Evolutionary conservation across 768 basidiomycete species (phyloP).

Genomic region (Trametes maxima): DNA sequence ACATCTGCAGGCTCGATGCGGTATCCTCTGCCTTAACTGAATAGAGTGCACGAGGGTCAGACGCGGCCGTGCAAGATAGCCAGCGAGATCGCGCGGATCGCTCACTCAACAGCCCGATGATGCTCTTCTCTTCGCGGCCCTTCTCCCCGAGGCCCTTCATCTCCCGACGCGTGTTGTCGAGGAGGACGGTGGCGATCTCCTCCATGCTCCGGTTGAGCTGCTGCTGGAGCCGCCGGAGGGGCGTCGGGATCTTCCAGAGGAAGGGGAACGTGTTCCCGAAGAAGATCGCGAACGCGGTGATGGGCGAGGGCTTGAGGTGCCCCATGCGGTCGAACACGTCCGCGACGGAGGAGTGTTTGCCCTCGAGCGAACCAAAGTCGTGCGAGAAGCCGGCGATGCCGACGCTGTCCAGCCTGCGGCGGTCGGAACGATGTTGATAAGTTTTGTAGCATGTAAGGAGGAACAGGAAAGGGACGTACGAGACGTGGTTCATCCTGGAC

Average conservation of each 20-base stretch:
- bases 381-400: slow-evolving; percentile 64
- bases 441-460: slow-evolving; percentile 5
- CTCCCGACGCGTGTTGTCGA: slow-evolving; percentile 38
- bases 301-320: slow-evolving; percentile 10
- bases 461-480: slow-evolving; percentile 35
- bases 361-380: slow-evolving; percentile 55
- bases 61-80: not conserved
- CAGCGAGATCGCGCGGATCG: not conserved
- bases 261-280: slow-evolving; percentile 36
- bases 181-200: slow-evolving; percentile 37
- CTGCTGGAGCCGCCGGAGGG: slow-evolving; percentile 27
- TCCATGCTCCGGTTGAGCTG: slow-evolving; percentile 35
- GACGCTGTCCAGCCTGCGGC: slow-evolving; percentile 53
- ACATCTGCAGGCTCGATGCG: slow-evolving; percentile 36
- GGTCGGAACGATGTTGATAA: not conserved
- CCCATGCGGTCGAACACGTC: slow-evolving; percentile 29
- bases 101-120: slow-evolving; percentile 42
- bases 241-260: slow-evolving; percentile 37
- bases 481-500: slow-evolving; percentile 46
- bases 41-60: not conserved
- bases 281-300: slow-evolving; percentile 23
- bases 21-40: slow-evolving; percentile 41
- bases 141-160: slow-evolving; percentile 31
- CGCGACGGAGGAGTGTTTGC: slow-evolving; percentile 44
- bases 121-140: slow-evolving; percentile 36